Evolutionary conservation across 495 filamentous ascomycete species (phyloP), one percentile per base, ranked within the genome.

Genomic region (Immersiella caudata): DNA sequence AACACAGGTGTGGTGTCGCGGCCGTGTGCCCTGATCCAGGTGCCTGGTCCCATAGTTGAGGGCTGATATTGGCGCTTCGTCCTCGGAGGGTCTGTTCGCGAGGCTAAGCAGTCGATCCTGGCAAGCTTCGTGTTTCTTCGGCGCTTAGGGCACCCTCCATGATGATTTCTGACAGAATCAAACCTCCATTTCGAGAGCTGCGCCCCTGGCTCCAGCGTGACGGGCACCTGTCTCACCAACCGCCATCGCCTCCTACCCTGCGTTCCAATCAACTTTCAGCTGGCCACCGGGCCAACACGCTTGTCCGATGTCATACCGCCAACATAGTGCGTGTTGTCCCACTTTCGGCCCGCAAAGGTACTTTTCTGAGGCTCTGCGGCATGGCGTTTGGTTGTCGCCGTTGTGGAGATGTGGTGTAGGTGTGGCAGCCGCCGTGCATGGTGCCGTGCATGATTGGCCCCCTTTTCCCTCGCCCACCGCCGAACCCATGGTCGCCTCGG

Each of bases 21-120:
- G 11, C 40, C 11, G 16, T 46, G 40, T 12, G 6, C 11, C 40
- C 40, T 2, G 5, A 6, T 33, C 12, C 27, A 12, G 51, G 62
- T 33, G 36, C 62, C 62, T 20, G 51, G 33, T 36, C 27, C 51
- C 50, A 57, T 46, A 46, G 40, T 12, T 14, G 40, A 46, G 52
- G 29, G 54, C 63, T 36, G 29, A 56, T 57, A 26, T 62, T 20
- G 68, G 64, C 58, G 63, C 60, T 66, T 67, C 63, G 27, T 60
- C 52, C 62, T 55, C 50, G 24, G 24, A 49, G 55, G 29, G 67
- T 62, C 55, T 64, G 64, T 60, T 58, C 54, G 64, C 60, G 49
- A 71, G 69, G 69, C 69, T 66, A 63, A 64, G 59, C 27, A 4
- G 59, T 21, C 55, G 63, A 71, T 67, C 70, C 67, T 63, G 50